Evolutionary conservation across 2,329 filamentous ascomycete species (phyloP).

Genomic region (Paradendryphiella salina): DNA sequence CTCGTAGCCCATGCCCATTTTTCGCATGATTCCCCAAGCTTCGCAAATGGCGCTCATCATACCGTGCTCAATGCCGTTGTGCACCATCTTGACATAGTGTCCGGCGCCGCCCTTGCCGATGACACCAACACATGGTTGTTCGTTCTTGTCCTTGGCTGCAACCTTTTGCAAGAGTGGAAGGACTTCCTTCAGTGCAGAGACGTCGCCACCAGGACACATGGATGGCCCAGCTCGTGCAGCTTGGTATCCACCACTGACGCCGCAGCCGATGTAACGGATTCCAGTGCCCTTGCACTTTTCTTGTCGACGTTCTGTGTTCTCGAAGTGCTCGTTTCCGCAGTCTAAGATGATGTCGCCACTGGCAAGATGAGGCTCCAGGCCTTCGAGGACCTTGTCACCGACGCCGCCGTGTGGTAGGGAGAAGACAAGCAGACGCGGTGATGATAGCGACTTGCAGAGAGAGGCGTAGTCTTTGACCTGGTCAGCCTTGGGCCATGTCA

Average conservation of each 20-base stretch:
- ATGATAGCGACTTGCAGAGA: slow-evolving; percentile 54
- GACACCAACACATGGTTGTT: slow-evolving; percentile 62
- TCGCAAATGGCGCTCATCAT: slow-evolving; percentile 69
- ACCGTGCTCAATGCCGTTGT: slow-evolving; percentile 74
- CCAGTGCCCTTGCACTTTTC: slow-evolving; percentile 59
- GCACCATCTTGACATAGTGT: slow-evolving; percentile 76
- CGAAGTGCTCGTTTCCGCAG: slow-evolving; percentile 69
- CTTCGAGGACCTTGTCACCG: slow-evolving; percentile 54
- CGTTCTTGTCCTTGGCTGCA: slow-evolving; percentile 64
- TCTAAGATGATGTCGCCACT: slow-evolving; percentile 69
- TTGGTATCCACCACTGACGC: slow-evolving; percentile 71
- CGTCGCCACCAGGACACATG: slow-evolving; percentile 67
- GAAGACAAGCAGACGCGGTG: slow-evolving; percentile 58
- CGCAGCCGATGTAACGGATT: slow-evolving; percentile 68
- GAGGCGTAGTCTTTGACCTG: slow-evolving; percentile 52
- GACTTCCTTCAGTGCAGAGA: slow-evolving; percentile 59
- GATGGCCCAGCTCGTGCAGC: slow-evolving; percentile 67
- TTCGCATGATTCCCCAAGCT: slow-evolving; percentile 65
- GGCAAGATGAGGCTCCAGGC: slow-evolving; percentile 57
- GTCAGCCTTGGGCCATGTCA: slow-evolving; percentile 9
- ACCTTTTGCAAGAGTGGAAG: slow-evolving; percentile 65
- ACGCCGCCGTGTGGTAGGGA: slow-evolving; percentile 56
- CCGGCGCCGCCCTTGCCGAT: slow-evolving; percentile 66
- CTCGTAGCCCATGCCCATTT: slow-evolving; percentile 61
- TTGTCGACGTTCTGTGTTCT: slow-evolving; percentile 66